phyloP scores from a whole-genome alignment of 108 stramenopile species.

The Fragilaria crotonensis region DNA sequence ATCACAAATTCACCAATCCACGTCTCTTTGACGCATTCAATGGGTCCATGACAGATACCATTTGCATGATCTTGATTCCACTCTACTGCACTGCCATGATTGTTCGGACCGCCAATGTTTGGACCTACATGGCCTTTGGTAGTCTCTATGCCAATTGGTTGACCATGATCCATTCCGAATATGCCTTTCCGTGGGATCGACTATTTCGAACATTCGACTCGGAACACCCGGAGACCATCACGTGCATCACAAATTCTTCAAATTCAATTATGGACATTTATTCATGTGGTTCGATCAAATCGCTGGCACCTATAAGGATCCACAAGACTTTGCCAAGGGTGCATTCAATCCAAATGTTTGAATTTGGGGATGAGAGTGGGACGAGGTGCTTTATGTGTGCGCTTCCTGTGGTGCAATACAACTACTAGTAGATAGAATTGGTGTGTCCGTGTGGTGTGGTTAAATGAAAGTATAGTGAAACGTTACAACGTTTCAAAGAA shows the following conservation, averaged over 20 bases:
- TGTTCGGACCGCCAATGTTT: conserved; percentile 77
- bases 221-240: conserved; percentile 92
- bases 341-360: conserved; percentile 64
- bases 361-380: too few species aligned
- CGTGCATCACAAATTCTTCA: conserved; percentile 94
- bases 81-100: conserved; percentile 76
- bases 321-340: conserved; percentile 48
- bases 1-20: conserved; percentile 92
- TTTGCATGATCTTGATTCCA: conserved; percentile 86
- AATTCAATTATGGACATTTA: conserved; percentile 92
- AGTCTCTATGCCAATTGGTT: conserved; percentile 84
- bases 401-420: too few species aligned
- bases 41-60: conserved; percentile 79
- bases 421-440: too few species aligned
- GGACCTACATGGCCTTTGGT: conserved; percentile 96
- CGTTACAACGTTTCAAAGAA: too few species aligned
- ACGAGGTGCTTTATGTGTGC: too few species aligned
- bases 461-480: too few species aligned
- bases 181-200: conserved; percentile 68
- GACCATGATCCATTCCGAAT: conserved; percentile 87
- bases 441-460: too few species aligned
- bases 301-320: conserved; percentile 73
- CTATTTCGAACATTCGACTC: conserved; percentile 63
- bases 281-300: conserved; percentile 92
- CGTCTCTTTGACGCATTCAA: conserved; percentile 93